phyloP scores from a whole-genome alignment of 2,329 filamentous ascomycete genomes.

The Rhinocladiella similis region DNA sequence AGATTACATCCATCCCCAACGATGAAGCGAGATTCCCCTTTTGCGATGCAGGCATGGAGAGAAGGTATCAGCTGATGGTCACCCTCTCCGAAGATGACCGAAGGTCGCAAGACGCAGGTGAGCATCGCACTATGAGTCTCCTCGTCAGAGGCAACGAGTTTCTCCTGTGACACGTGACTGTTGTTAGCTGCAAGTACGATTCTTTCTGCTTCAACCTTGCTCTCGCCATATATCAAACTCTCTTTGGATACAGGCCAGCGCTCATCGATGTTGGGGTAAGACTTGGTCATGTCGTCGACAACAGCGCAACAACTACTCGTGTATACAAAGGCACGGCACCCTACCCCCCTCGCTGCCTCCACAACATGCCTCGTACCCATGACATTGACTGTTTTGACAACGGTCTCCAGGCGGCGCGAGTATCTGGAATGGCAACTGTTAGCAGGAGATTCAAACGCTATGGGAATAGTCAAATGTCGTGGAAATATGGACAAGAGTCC shows the following conservation, averaged over 20 bases:
- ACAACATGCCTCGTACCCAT: conserved; percentile 57
- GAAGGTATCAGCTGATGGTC: conserved; percentile 44
- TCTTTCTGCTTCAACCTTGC: conserved; percentile 43
- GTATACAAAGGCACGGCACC: conserved; percentile 54
- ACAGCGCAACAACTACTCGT: conserved; percentile 58
- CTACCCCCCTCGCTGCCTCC: conserved; percentile 43
- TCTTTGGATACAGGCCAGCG: conserved; percentile 39
- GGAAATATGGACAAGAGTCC: neutral
- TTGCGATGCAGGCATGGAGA: conserved; percentile 46
- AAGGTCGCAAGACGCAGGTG: conserved; percentile 45
- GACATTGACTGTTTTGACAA: conserved; percentile 54
- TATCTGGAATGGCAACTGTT: conserved; percentile 28
- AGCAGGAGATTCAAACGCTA: neutral
- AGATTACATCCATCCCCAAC: conserved; percentile 44
- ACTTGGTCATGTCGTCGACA: conserved; percentile 48
- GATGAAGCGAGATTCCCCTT: conserved; percentile 43
- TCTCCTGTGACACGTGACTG: neutral
- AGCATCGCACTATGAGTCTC: conserved; percentile 27
- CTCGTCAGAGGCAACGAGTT: too few relatives aligned
- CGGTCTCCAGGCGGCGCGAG: conserved; percentile 35
- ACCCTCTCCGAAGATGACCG: conserved; percentile 45
- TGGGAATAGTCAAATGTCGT: conserved; percentile 23
- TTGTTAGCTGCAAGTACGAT: conserved; percentile 41
- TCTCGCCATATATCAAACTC: conserved; percentile 47
- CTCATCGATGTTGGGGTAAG: conserved; percentile 42